phyloP scores from a whole-genome alignment of 2,329 filamentous ascomycete species.

The Hypoxylon sp. region DNA sequence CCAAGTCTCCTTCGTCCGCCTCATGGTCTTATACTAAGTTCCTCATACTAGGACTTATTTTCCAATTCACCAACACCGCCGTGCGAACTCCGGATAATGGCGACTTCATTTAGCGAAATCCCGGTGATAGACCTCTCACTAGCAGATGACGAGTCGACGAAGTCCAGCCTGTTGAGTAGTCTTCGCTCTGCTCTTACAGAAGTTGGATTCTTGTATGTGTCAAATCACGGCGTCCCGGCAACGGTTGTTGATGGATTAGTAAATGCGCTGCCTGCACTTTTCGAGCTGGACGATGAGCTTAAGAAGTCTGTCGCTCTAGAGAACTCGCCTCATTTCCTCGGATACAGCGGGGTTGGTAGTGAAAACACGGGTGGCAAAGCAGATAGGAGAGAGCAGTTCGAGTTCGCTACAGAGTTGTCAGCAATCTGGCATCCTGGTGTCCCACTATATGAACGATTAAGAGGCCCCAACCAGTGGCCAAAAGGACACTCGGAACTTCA shows the following conservation, averaged over 20 bases:
- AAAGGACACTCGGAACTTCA: conserved; percentile 55
- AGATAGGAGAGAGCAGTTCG: conserved; percentile 71
- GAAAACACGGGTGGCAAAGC: conserved; percentile 68
- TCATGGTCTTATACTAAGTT: conserved; percentile 4
- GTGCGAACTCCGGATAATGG: conserved; percentile 21
- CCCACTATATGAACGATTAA: conserved; percentile 60
- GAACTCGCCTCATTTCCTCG: conserved; percentile 73
- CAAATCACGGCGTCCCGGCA: conserved; percentile 63
- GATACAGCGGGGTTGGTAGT: conserved; percentile 68
- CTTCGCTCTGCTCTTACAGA: conserved; percentile 64
- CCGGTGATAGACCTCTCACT: conserved; percentile 66
- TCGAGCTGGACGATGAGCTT: conserved; percentile 56
- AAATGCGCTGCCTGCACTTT: conserved; percentile 60
- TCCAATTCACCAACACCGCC: background rate
- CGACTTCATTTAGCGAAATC: conserved; percentile 58
- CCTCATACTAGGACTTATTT: conserved; percentile 8
- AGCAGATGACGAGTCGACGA: conserved; percentile 55
- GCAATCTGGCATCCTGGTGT: conserved; percentile 54
- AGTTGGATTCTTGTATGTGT: conserved; percentile 68
- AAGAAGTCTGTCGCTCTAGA: conserved; percentile 62
- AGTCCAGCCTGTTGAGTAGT: conserved; percentile 57
- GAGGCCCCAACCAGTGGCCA: conserved; percentile 67
- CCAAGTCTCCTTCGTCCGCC: conserved; percentile 12
- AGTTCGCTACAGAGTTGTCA: conserved; percentile 70
- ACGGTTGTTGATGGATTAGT: conserved; percentile 57